Evolutionary conservation across 768 basidiomycete species (phyloP).

Genomic region (Tricholoma matsutake): DNA sequence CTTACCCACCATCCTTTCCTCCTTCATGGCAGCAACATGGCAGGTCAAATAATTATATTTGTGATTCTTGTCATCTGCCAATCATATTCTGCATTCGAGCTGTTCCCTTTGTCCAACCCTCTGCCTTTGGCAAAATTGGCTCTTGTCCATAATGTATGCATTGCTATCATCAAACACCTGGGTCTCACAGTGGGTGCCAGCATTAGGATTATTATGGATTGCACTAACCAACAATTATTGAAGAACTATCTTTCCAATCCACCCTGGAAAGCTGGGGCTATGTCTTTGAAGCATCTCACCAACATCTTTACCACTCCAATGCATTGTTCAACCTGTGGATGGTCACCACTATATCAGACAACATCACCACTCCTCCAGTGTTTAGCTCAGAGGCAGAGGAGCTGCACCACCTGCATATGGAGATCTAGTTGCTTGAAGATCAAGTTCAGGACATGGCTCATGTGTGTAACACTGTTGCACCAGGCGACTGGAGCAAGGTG

Average conservation of each 20-base stretch:
- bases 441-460: conserved; percentile 84
- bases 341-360: not conserved
- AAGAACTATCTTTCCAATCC: not conserved
- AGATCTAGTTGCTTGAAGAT: conserved; percentile 74
- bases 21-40: too few species aligned
- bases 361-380: not conserved
- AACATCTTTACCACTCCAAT: not conserved
- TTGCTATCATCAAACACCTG: not conserved
- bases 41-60: not conserved
- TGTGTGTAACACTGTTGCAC: conserved; percentile 77
- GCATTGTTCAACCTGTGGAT: not conserved
- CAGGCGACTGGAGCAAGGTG: conserved; percentile 74
- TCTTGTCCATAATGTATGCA: not conserved
- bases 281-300: not conserved
- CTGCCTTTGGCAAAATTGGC: not conserved
- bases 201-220: not conserved
- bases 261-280: not conserved
- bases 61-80: not conserved
- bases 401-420: conserved; percentile 23
- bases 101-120: not conserved
- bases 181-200: not conserved
- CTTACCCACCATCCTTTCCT: not conserved
- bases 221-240: not conserved
- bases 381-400: not conserved
- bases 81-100: not conserved